Evolutionary conservation across 2,329 filamentous ascomycete species (phyloP).

Genomic region (Leptographium radiaticola): DNA sequence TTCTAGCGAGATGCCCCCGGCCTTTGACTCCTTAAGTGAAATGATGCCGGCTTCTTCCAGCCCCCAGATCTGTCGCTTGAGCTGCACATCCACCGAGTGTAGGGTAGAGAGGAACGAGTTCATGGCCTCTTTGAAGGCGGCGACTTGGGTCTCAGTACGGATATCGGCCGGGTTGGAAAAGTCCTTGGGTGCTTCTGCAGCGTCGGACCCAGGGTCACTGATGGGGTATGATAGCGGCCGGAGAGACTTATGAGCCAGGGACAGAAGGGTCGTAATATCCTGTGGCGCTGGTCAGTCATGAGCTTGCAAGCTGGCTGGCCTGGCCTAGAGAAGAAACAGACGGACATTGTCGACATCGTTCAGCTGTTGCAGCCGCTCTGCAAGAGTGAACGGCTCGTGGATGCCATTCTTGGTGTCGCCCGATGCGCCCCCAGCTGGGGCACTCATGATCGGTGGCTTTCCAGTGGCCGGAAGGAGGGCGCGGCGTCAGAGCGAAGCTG

Average conservation of each 20-base stretch:
- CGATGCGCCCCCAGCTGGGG: background rate
- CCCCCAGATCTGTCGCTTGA: conserved; percentile 64
- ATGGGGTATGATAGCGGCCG: conserved; percentile 43
- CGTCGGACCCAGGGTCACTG: background rate
- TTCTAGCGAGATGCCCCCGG: conserved; percentile 25
- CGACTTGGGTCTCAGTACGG: conserved; percentile 33
- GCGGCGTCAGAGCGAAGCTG: background rate
- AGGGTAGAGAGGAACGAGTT: conserved; percentile 60
- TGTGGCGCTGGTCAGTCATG: conserved; percentile 14
- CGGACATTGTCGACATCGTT: conserved; percentile 63
- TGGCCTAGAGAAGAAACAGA: conserved; percentile 15
- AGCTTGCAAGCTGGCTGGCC: conserved; percentile 17
- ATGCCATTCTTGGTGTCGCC: background rate
- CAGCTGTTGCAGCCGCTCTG: conserved; percentile 70
- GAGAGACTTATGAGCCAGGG: conserved; percentile 44
- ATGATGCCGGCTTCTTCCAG: conserved; percentile 74
- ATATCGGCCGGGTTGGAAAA: conserved; percentile 6
- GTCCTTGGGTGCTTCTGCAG: background rate
- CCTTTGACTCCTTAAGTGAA: conserved; percentile 25
- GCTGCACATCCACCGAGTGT: conserved; percentile 58
- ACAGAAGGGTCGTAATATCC: conserved; percentile 32
- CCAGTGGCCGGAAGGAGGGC: background rate
- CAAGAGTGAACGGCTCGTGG: conserved; percentile 50
- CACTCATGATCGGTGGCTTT: background rate
- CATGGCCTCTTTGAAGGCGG: conserved; percentile 44